A percentile compares a stretch with the other conserved stretches of the same genome.
Conservation (phyloP, 1,284 basidiomycete genomes). For the Ceratorhiza oryzae-sativae region DNA sequence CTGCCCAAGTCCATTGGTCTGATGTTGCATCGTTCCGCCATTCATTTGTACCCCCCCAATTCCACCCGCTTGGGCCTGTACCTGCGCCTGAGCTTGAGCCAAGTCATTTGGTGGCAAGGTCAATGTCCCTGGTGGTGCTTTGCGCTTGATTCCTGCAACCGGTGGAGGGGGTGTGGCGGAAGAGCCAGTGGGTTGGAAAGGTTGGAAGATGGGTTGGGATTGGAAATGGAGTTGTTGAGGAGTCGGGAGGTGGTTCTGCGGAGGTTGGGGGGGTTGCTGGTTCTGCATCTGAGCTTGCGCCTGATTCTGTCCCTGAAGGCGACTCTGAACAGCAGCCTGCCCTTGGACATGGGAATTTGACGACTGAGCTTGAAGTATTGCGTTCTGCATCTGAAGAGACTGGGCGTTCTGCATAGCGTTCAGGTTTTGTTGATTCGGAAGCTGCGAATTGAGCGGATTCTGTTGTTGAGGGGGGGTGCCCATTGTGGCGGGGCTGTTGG, state of each 20-base stretch:
- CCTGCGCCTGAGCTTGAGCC: not conserved
- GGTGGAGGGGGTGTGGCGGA: conserved; percentile 29
- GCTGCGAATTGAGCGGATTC: not conserved
- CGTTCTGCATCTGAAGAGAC: not conserved
- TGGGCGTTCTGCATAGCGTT: not conserved
- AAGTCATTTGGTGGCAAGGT: conserved; percentile 22
- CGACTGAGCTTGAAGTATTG: not conserved
- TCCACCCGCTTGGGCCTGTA: conserved; percentile 1
- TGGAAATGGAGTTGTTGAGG: conserved; percentile 33
- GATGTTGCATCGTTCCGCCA: not conserved
- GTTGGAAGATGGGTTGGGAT: conserved; percentile 6
- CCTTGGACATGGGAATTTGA: not conserved
- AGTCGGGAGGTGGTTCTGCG: conserved; percentile 19
- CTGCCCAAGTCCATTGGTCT: conserved; percentile 10
- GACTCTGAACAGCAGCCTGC: too few species aligned
- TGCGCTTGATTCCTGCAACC: conserved; percentile 32
- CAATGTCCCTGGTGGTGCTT: conserved; percentile 28
- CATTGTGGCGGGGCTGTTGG: conserved; percentile 27
- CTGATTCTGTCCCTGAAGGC: not conserved
- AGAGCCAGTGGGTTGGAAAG: conserved; percentile 4
- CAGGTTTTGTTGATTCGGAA: not conserved
- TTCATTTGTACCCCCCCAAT: conserved; percentile 15
- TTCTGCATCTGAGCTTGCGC: not conserved
- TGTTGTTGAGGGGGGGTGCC: conserved; percentile 26
- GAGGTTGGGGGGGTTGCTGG: not conserved